Conservation (phyloP, 768 basidiomycete species). For the Melanogaster broomeanus region DNA sequence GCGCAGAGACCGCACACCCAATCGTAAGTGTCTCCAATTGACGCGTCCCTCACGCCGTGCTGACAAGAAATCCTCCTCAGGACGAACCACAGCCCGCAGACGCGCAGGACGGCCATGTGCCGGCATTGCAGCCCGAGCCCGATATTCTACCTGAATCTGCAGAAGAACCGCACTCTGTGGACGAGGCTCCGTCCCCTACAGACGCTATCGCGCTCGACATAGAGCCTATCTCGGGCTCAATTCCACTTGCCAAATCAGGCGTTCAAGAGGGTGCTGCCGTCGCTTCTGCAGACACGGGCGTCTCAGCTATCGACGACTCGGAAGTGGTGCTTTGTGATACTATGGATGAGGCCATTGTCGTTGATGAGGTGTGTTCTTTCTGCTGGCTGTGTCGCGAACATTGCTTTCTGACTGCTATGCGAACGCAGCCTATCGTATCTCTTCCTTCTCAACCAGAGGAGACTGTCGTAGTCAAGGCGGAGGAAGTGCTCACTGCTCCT, state of each 20-base stretch:
- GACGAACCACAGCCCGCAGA: background rate
- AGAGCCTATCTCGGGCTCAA: background rate
- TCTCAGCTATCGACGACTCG: background rate
- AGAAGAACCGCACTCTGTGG: background rate
- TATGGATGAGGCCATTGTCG: background rate
- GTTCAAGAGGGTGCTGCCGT: background rate
- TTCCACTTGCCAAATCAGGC: constrained; percentile 3
- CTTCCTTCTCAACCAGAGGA: background rate
- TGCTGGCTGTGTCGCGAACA: background rate
- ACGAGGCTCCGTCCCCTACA: background rate
- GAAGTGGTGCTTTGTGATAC: background rate
- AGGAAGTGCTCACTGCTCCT: background rate
- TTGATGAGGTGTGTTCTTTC: background rate
- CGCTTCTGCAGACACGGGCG: background rate
- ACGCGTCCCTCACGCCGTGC: constrained; percentile 4
- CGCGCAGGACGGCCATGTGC: background rate
- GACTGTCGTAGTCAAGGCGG: background rate
- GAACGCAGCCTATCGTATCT: background rate
- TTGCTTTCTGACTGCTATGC: background rate
- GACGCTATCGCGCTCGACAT: background rate
- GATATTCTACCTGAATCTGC: background rate
- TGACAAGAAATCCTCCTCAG: background rate
- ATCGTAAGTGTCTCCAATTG: background rate
- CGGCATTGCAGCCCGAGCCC: background rate
- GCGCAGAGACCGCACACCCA: background rate